Conservation (phyloP, 2,329 filamentous ascomycete genomes). For the Grosmannia serpens region DNA sequence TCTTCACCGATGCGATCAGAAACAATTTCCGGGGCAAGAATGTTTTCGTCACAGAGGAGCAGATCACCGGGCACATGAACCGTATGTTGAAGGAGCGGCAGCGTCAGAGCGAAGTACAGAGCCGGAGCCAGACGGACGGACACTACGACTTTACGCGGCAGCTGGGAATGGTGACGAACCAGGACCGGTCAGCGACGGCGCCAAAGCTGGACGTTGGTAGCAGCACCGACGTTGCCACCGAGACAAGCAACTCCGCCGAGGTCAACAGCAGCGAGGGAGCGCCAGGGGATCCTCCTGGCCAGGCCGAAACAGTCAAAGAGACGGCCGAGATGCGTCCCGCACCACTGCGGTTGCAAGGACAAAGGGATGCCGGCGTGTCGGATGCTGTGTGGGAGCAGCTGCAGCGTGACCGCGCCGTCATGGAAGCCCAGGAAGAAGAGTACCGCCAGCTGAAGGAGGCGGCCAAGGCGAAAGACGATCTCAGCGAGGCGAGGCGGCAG, state of each 20-base stretch:
- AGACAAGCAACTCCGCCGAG: no score
- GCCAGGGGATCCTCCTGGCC: not conserved
- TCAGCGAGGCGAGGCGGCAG: not conserved
- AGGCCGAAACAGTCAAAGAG: not conserved
- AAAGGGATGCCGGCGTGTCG: constrained; percentile 43
- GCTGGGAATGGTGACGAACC: not conserved
- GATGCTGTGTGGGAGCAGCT: constrained; percentile 53
- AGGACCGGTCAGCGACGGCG: not conserved
- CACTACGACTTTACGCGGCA: no score
- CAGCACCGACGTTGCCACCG: no score
- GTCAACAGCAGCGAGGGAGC: not conserved
- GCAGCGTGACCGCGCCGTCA: constrained; percentile 24
- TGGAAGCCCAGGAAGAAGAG: constrained; percentile 10
- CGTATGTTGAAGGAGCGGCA: not conserved
- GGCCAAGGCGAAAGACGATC: not conserved
- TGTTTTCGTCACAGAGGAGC: not conserved
- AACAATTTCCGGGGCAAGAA: not conserved
- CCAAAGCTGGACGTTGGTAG: not conserved
- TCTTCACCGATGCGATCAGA: constrained; percentile 25
- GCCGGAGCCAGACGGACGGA: not conserved
- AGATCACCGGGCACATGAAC: not conserved
- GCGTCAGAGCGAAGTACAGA: not conserved
- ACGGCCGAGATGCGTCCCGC: not conserved
- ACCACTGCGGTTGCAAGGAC: not conserved
- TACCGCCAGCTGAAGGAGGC: not conserved